Evolutionary conservation across 1,139 yeast genomes (phyloP).

Genomic region (Scheffersomyces segobiensis): DNA sequence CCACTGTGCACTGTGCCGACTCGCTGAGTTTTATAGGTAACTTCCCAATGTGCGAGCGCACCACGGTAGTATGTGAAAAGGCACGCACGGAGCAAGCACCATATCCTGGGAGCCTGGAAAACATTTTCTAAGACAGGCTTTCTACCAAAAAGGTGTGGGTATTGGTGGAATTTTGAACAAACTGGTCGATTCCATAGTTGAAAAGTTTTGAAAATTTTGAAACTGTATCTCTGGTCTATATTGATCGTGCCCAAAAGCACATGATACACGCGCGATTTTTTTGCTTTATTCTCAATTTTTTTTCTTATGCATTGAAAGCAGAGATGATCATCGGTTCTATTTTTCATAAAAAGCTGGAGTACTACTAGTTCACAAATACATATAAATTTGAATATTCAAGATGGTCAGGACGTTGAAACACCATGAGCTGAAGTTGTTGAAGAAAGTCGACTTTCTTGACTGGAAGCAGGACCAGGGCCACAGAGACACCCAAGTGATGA

Average conservation of each 20-base stretch:
- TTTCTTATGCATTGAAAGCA: background rate
- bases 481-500: constrained; percentile 92
- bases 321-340: background rate
- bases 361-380: background rate
- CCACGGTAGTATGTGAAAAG: constrained; percentile 27
- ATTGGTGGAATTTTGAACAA: background rate
- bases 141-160: background rate
- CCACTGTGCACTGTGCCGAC: constrained; percentile 34
- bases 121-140: background rate
- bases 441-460: constrained; percentile 94
- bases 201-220: background rate
- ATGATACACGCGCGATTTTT: background rate
- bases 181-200: background rate
- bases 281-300: background rate
- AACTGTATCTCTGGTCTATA: background rate
- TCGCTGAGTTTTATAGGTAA: constrained; percentile 36
- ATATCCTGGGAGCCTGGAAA: background rate
- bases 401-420: constrained; percentile 93
- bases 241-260: background rate
- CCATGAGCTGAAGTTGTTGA: constrained; percentile 92
- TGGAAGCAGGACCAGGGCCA: constrained; percentile 98
- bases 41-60: constrained; percentile 43
- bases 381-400: constrained; percentile 5
- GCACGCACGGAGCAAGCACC: constrained; percentile 11
- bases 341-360: background rate